Evolutionary conservation across 345 rosid species (phyloP).

Genomic region (Dovyalis caffra): DNA sequence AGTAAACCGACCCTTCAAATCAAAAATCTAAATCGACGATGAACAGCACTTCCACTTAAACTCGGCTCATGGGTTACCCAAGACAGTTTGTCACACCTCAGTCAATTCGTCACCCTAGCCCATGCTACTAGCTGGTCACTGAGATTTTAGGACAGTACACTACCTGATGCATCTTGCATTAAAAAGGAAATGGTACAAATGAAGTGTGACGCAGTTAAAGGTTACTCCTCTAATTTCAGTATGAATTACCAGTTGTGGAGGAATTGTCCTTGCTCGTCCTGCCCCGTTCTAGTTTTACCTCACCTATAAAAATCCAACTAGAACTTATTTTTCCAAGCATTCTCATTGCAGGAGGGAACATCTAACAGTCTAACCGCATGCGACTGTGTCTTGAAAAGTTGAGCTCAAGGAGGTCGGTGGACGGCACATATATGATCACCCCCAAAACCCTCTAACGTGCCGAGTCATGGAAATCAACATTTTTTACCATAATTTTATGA

Average conservation of each 20-base stretch:
- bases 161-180: not conserved
- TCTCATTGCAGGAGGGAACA: not conserved
- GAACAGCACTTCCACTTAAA: not conserved
- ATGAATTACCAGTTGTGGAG: not conserved
- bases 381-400: not conserved
- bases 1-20: too few relatives aligned
- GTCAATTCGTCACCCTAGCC: not conserved
- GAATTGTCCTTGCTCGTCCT: not conserved
- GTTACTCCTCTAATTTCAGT: not conserved
- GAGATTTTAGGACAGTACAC: not conserved
- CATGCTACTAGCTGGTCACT: not conserved
- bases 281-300: not conserved
- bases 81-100: not conserved
- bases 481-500: conserved; percentile 3
- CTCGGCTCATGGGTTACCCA: not conserved
- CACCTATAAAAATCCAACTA: not conserved
- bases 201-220: not conserved
- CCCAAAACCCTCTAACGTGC: not conserved
- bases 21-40: too few relatives aligned
- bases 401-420: not conserved
- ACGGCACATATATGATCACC: not conserved
- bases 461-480: not conserved
- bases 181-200: not conserved
- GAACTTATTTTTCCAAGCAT: not conserved
- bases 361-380: not conserved